A percentile compares a stretch with the other conserved stretches of the same genome.
phyloP scores from a whole-genome alignment of 1,139 yeast species.

The Protomyces inouyei region DNA sequence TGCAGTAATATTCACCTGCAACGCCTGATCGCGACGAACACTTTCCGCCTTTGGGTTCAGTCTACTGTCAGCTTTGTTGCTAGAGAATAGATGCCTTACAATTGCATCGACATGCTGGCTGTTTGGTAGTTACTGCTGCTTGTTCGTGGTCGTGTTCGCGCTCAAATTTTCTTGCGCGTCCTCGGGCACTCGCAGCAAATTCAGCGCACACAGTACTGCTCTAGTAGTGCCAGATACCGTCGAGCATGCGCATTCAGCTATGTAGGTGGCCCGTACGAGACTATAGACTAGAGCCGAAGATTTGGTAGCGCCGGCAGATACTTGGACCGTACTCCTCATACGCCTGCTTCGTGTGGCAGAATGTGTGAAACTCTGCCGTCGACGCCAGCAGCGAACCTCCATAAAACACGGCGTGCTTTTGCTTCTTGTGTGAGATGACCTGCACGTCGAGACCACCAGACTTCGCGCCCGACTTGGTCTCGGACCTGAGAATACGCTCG shows the following conservation, averaged over 20 bases:
- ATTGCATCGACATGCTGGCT: not conserved
- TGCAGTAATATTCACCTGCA: constrained; percentile 85
- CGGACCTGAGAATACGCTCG: constrained; percentile 80
- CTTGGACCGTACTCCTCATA: constrained; percentile 98
- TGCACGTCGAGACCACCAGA: constrained; percentile 95
- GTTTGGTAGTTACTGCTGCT: not conserved
- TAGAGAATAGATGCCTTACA: not conserved
- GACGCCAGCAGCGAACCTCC: constrained; percentile 97
- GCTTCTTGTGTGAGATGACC: constrained; percentile 95
- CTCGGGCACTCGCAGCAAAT: not conserved
- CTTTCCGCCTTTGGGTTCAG: constrained; percentile 97
- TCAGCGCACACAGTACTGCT: too few relatives aligned
- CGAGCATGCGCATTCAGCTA: too few relatives aligned
- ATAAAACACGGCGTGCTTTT: constrained; percentile 98
- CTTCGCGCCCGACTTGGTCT: constrained; percentile 65
- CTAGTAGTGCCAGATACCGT: too few relatives aligned
- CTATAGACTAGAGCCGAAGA: constrained; percentile 25
- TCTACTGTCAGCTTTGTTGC: constrained; percentile 6
- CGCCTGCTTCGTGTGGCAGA: constrained; percentile 94
- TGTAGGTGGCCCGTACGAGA: not conserved
- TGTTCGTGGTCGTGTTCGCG: not conserved
- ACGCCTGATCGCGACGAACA: constrained; percentile 85
- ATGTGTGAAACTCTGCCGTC: constrained; percentile 89
- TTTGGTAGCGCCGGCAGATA: constrained; percentile 59
- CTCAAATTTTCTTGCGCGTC: not conserved